Evolutionary conservation across 305 asterid genomes (phyloP).

Genomic region (Salvia sclarea): DNA sequence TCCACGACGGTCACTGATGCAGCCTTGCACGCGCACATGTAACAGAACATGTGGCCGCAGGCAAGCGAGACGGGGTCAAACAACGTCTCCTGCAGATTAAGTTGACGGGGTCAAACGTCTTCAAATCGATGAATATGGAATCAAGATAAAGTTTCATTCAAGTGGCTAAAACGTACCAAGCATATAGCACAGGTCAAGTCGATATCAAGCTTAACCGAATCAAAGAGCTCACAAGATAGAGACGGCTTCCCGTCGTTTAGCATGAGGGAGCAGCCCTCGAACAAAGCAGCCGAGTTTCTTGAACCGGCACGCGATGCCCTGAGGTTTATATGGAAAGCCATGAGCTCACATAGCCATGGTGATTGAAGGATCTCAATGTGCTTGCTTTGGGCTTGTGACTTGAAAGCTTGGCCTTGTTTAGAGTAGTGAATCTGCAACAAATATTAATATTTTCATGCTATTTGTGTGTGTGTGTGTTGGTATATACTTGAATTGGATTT

Average conservation of each 20-base stretch:
- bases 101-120: too few relatives aligned
- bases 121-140: neutral
- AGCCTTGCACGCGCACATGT: slow-evolving; percentile 88
- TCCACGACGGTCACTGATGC: slow-evolving; percentile 83
- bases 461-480: neutral
- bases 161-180: slow-evolving; percentile 47
- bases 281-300: slow-evolving; percentile 44
- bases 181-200: slow-evolving; percentile 94
- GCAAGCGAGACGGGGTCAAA: slow-evolving; percentile 86
- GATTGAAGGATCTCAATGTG: slow-evolving; percentile 92
- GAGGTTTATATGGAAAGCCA: slow-evolving; percentile 83
- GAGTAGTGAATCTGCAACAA: slow-evolving; percentile 71
- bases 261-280: slow-evolving; percentile 62
- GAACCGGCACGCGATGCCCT: slow-evolving; percentile 41
- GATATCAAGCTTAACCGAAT: slow-evolving; percentile 73
- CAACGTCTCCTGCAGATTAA: slow-evolving; percentile 82
- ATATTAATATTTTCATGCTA: neutral
- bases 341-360: slow-evolving; percentile 92
- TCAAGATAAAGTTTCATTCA: neutral
- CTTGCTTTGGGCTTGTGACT: slow-evolving; percentile 76
- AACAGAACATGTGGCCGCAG: slow-evolving; percentile 92
- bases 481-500: neutral
- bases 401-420: slow-evolving; percentile 93
- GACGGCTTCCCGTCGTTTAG: slow-evolving; percentile 67
- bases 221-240: slow-evolving; percentile 72